A percentile compares a stretch with the other conserved stretches of the same genome.
Evolutionary conservation across 1,284 basidiomycete genomes (phyloP).

Genomic region (Volvariella surrecta): DNA sequence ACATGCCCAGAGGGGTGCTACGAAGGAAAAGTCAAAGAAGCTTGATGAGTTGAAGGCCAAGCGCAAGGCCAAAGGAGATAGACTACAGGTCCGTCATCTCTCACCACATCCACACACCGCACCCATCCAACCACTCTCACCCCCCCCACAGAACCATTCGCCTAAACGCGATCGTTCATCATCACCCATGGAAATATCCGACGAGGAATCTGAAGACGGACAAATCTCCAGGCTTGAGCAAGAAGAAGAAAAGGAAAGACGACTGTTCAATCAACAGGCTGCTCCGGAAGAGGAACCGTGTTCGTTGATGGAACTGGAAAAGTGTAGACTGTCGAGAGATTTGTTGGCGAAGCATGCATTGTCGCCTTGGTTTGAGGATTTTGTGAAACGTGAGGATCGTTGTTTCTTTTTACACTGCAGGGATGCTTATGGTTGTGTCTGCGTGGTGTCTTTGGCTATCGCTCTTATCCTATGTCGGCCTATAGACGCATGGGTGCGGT

Average conservation of each 20-base stretch:
- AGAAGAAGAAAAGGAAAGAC: constrained; percentile 58
- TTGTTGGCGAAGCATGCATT: constrained; percentile 55
- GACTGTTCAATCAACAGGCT: constrained; percentile 35
- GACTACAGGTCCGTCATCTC: constrained; percentile 45
- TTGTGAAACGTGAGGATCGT: constrained; percentile 51
- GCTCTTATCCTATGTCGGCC: too few species aligned
- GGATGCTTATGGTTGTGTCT: neutral
- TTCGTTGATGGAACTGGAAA: constrained; percentile 46
- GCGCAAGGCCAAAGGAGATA: constrained; percentile 74
- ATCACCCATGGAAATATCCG: constrained; percentile 72
- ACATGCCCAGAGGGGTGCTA: constrained; percentile 70
- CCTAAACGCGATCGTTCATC: constrained; percentile 63
- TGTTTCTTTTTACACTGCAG: neutral
- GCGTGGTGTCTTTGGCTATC: constrained; percentile 6
- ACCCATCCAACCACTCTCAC: neutral
- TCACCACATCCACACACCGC: neutral
- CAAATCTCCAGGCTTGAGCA: constrained; percentile 63
- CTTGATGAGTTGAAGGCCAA: constrained; percentile 79
- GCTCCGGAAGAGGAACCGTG: constrained; percentile 44
- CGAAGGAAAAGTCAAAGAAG: constrained; percentile 76
- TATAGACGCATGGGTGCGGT: constrained; percentile 74
- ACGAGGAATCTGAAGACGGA: constrained; percentile 62
- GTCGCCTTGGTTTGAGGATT: constrained; percentile 72
- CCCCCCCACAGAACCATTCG: constrained; percentile 33
- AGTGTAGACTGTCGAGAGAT: constrained; percentile 54